Evolutionary conservation across 2,329 filamentous ascomycete genomes (phyloP).

Genomic region (Boeremia exigua): DNA sequence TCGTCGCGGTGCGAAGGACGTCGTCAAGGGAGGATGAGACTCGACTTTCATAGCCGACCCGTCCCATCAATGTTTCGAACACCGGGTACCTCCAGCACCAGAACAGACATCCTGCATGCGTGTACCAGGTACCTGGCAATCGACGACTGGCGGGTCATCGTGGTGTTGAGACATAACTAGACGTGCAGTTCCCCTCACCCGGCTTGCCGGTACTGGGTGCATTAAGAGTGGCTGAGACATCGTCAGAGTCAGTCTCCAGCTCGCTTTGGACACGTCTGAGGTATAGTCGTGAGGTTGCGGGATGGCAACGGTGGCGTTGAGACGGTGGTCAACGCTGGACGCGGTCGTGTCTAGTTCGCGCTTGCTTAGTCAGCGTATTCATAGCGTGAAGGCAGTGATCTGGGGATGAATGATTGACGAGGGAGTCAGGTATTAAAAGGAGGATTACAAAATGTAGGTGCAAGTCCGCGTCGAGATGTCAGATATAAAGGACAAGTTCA

Average conservation of each 20-base stretch:
- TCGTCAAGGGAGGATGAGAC: slow-evolving; percentile 20
- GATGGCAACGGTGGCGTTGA: background rate
- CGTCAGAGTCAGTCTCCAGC: background rate
- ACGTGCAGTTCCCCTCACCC: slow-evolving; percentile 12
- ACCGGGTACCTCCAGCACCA: slow-evolving; percentile 1
- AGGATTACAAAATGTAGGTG: background rate
- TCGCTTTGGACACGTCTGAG: background rate
- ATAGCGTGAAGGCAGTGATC: too few relatives aligned
- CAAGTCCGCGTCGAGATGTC: background rate
- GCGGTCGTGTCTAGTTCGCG: background rate
- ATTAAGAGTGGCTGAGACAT: slow-evolving; percentile 12
- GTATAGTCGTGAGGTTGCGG: background rate
- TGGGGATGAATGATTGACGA: background rate
- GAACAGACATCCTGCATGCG: slow-evolving; percentile 3
- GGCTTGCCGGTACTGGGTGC: background rate
- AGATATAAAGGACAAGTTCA: background rate
- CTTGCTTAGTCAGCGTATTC: background rate
- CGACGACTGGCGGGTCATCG: slow-evolving; percentile 3
- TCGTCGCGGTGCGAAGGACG: background rate
- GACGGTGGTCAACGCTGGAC: background rate
- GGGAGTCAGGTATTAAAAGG: background rate
- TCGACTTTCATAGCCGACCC: background rate
- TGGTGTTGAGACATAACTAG: slow-evolving; percentile 2
- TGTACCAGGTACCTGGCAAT: slow-evolving; percentile 16
- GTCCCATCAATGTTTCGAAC: slow-evolving; percentile 11